These are phyloP conservation scores for Solanum chiquidenum DNA, from an alignment of 257 asterid genomes.

Conservation along the genomic window DNA sequence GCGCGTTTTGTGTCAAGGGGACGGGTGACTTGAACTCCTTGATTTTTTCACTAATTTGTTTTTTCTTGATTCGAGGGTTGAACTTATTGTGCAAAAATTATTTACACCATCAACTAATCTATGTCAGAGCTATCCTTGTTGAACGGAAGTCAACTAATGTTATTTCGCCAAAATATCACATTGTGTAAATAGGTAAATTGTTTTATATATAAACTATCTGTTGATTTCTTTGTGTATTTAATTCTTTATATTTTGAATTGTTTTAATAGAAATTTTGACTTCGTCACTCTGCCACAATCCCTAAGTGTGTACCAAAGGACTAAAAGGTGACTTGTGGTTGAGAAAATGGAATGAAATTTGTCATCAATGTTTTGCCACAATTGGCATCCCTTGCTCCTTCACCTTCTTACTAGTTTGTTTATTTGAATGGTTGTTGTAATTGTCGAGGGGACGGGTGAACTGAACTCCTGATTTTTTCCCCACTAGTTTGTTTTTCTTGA, in stretches of 20 bases:
- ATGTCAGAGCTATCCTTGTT: not conserved
- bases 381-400: constrained; percentile 3
- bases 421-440: constrained; percentile 2
- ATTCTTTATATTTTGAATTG: too few relatives aligned
- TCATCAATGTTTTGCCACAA: constrained; percentile 5
- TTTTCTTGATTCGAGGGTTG: not conserved
- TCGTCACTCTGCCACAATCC: not conserved
- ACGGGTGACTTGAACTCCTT: too few relatives aligned
- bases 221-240: too few relatives aligned
- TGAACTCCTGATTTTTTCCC: too few relatives aligned
- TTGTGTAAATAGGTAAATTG: not conserved
- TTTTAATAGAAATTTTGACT: not conserved
- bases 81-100: not conserved
- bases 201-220: too few relatives aligned
- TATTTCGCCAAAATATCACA: not conserved
- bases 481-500: too few relatives aligned
- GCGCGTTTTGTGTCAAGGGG: not conserved
- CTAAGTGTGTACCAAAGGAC: not conserved
- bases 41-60: too few relatives aligned
- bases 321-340: not conserved
- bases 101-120: not conserved
- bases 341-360: constrained; percentile 12
- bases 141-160: not conserved
- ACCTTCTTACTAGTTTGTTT: not conserved
- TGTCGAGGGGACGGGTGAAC: not conserved